Base-by-base conservation (phyloP, 352 stramenopile genomes). In the Phytophthora hybrid region DNA sequence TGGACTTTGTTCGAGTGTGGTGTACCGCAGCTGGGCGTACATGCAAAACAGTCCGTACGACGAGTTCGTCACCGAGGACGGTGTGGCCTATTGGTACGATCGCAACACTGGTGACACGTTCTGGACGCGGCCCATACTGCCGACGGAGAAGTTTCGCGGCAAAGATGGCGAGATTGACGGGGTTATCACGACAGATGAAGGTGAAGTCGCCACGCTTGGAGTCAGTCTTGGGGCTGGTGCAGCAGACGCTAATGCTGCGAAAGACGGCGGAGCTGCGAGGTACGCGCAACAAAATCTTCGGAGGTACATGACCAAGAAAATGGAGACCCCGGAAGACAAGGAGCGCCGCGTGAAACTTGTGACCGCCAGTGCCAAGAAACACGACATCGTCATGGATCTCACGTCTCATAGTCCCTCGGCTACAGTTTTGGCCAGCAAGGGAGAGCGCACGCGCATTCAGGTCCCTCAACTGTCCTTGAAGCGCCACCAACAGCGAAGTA, bases 1-100 rank as follows among this genome's bases (percentile, higher is more conserved):
- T 46, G 96, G 95, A 10, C 53, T 81, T 23, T 96, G 92, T 54
- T 89, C 93, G 3, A 95, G 90, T 49, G 77, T 95, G 13, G 86
- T 98, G 6, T 98, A 98, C 60, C 84, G 96, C 3, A 98, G 91
- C 46, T 98, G 93, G 92, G 91, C 88, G 4, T 98, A 97, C 72
- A 88, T 94, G 76, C 96, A 99, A 76, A 78, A 79, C 29, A 81
- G 66, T 64, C 78, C 83, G 5, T 94, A 90, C 49, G 92, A 98
- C 57, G 92, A 98, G 79, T 98, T 98, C 70, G 69, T 83, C 60
- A 98, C 93, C 1, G 90, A 95, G 34, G 93, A 98, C 57, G 94
- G 95, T 13, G 77, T 98, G 18, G 80, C 93, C 6, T 98, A 98
- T 74, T 98, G 93, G 94, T 95, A 93, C 52, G 81, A 93, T 63